Evolutionary conservation across 257 asterid species (phyloP), one percentile per base, ranked within the genome.

Genomic region (Prunella vulgaris): DNA sequence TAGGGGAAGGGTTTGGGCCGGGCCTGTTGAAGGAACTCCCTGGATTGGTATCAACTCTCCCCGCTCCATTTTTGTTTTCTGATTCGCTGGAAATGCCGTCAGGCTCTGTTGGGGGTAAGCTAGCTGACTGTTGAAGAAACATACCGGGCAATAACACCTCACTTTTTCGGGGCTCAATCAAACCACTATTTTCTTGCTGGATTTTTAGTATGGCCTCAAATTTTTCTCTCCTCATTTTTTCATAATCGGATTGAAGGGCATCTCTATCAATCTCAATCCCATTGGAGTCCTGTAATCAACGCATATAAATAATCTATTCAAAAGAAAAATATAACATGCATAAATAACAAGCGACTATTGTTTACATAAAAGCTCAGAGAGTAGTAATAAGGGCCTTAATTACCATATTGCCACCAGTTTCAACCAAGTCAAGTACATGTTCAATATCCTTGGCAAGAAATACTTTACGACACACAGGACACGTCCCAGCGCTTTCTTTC

Each of bases 391-490:
- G 4, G 65, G 58, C 62, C 53, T 70, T 60, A 62, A 27, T 60
- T 86, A 88, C 97, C 86, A 68, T 42, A 35, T 72, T 66, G 75
- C 80, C 25, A 68, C 51, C 83, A 66, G 80, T 80, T 59, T 82
- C 97, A 77, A 88, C 87, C 81, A 92, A 85, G 84, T 80, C 84
- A 51, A 88, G 89, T 68, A 86, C 95, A 22, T 90, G 97, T 67
- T 90, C 93, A 20, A 90, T 87, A 77, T 93, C 97, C 82, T 83
- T 93, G 54, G 87, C 76, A 58, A 76, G 90, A 77, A 93, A 93
- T 63, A 84, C 86, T 79, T 90, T 83, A 64, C 96, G 96, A 74
- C 97, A 93, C 64, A 88, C 93, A 0, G 98, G 96, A 73, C 97
- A 90, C 58, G 64, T 75, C 64, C 95, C 95, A 70, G 69, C 78